Base-by-base conservation (phyloP, 2,329 filamentous ascomycete species). In the Trichoderma asperellum region DNA sequence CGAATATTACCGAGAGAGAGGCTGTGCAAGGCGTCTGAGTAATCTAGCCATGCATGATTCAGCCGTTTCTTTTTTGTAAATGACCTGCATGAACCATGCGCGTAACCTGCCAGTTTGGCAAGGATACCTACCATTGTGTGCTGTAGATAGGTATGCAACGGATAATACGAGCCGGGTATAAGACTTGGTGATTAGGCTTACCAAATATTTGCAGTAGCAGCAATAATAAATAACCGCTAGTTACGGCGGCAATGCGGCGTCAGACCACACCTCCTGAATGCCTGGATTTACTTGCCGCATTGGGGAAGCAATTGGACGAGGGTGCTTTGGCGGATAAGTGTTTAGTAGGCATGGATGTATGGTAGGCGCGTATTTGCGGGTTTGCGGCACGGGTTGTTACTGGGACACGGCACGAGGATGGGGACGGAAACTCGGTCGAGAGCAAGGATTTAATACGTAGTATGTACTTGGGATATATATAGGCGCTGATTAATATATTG, bases 211-310 rank as follows among this genome's bases (percentile, higher is more conserved):
- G 8, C 16, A 18, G 14, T 34, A 43, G 40, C 5, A 3, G 40
- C 18, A 43, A 24, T 24, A 24, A 24, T 24, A 24, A 43, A n/a
- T 43, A n/a, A 29, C 18, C 12, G 11, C 32, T 49, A 49, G 47
- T 14, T 5, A 14, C 12, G 35, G 35, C 12, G 10, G 12, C 35
- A 37, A 49, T 49, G 47, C 47, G 47, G 47, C 55, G 55, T 57
- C 55, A 57, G 55, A 57, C 27, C 55, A 57, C 55, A 57, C 55
- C 55, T 57, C 55, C 55, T 56, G 2, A n/a, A 56, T 4, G 27
- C 29, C 16, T 57, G 29, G 24, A 29, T n/a, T 14, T 55, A 55
- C 55, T 57, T 32, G 16, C 29, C 32, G 8, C 55, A 32, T 32
- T 34, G 29, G 29, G 27, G 32, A 29, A 57, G 35, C 21, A 7